These are phyloP conservation scores for Schizosaccharomyces versatilis DNA, from an alignment of 1,139 yeast genomes.

Conservation along the genomic window DNA sequence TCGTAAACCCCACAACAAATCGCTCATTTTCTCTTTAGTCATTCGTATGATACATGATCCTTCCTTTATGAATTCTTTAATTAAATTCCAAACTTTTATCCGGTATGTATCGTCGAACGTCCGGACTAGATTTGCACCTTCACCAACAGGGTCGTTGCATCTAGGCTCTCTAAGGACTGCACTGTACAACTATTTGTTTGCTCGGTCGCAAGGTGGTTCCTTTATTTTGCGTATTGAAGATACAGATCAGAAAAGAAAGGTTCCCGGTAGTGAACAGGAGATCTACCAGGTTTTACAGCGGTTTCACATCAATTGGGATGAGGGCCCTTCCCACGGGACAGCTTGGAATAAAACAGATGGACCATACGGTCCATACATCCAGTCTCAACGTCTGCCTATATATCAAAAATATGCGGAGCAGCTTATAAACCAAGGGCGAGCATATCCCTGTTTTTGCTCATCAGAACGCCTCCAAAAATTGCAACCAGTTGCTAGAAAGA, in stretches of 20 bases:
- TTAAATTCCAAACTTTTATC: no score
- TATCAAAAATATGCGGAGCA: slow-evolving; percentile 36
- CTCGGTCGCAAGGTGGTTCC: slow-evolving; percentile 57
- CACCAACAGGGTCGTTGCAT: slow-evolving; percentile 88
- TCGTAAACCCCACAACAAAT: no score
- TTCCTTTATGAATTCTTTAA: no score
- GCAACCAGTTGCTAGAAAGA: slow-evolving; percentile 45
- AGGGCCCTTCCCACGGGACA: slow-evolving; percentile 28
- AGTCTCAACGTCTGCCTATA: slow-evolving; percentile 51
- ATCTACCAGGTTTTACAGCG: slow-evolving; percentile 55
- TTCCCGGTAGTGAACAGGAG: slow-evolving; percentile 60
- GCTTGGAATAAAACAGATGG: slow-evolving; percentile 27
- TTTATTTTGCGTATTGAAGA: slow-evolving; percentile 73
- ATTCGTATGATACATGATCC: no score
- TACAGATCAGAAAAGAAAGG: slow-evolving; percentile 56
- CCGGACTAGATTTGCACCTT: slow-evolving; percentile 87
- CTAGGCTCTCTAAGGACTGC: slow-evolving; percentile 88
- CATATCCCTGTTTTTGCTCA: slow-evolving; percentile 71
- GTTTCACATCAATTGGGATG: slow-evolving; percentile 61
- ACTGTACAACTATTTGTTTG: slow-evolving; percentile 62
- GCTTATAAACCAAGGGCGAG: slow-evolving; percentile 41
- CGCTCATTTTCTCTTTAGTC: no score
- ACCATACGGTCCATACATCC: slow-evolving; percentile 53
- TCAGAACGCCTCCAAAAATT: slow-evolving; percentile 51
- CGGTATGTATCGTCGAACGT: slow-evolving; percentile 19